phyloP scores from a whole-genome alignment of 2,329 filamentous ascomycete genomes.

The Fusarium newnesense region DNA sequence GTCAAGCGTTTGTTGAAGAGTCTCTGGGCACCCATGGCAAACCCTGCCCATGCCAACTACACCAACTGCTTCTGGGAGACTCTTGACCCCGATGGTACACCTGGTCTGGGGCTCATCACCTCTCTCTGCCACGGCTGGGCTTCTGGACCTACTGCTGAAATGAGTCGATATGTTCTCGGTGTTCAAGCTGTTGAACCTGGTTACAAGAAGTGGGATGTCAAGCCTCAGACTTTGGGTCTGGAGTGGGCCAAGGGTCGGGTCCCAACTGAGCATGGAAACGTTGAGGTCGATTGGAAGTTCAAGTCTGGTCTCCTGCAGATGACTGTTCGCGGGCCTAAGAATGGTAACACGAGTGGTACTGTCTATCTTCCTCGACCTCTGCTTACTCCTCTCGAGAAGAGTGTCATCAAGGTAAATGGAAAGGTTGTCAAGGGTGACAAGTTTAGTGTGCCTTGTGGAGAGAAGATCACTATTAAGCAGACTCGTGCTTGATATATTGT shows the following conservation, averaged over 20 bases:
- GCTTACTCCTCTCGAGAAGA: background rate
- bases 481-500: accelerated
- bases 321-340: background rate
- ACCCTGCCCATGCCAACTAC: background rate
- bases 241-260: background rate
- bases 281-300: constrained; percentile 1
- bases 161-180: background rate
- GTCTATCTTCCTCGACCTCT: background rate
- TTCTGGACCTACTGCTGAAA: background rate
- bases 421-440: background rate
- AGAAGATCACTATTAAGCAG: background rate
- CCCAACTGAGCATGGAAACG: background rate
- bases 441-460: accelerated
- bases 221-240: background rate
- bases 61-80: constrained; percentile 14
- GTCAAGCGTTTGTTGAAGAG: background rate
- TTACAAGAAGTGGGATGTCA: background rate
- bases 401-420: background rate
- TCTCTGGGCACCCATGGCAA: background rate
- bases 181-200: background rate
- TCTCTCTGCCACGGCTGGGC: constrained; percentile 1
- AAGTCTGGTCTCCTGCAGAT: background rate
- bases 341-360: accelerated
- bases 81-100: background rate
- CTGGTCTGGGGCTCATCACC: background rate